A percentile compares a stretch with the other conserved stretches of the same genome.
Evolutionary conservation across 495 filamentous ascomycete species (phyloP).

Genomic region (Bryoglossum gracile): DNA sequence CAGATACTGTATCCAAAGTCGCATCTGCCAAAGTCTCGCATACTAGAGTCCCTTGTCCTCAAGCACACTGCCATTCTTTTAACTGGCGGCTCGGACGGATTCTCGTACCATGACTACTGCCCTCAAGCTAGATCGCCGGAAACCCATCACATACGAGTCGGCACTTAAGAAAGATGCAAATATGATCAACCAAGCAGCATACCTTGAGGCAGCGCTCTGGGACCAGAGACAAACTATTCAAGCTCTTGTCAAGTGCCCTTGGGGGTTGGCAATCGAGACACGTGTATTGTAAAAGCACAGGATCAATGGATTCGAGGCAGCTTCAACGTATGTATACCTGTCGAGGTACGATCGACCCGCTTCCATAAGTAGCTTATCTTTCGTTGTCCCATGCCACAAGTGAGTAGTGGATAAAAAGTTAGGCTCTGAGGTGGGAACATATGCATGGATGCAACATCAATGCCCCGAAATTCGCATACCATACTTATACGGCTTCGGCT

Average conservation of each 20-base stretch:
- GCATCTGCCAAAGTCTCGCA: slow-evolving; percentile 10
- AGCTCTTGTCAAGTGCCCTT: neutral
- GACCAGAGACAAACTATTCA: slow-evolving; percentile 1
- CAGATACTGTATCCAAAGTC: slow-evolving; percentile 2
- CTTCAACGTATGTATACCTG: slow-evolving; percentile 38
- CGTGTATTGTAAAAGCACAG: neutral
- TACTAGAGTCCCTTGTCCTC: slow-evolving; percentile 2
- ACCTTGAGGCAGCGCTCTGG: neutral
- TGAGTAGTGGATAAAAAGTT: slow-evolving; percentile 34
- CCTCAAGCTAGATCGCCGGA: slow-evolving; percentile 7
- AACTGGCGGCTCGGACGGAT: neutral
- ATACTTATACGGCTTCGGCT: slow-evolving; percentile 32
- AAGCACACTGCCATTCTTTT: slow-evolving; percentile 1
- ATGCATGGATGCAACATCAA: slow-evolving; percentile 28
- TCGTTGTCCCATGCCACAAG: slow-evolving; percentile 34
- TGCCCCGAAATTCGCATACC: slow-evolving; percentile 29
- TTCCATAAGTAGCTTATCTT: slow-evolving; percentile 26
- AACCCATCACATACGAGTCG: slow-evolving; percentile 6
- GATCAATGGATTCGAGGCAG: slow-evolving; percentile 11
- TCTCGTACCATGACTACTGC: slow-evolving; percentile 4
- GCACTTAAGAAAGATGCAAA: slow-evolving; percentile 26
- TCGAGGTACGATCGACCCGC: slow-evolving; percentile 22
- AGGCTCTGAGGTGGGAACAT: slow-evolving; percentile 32
- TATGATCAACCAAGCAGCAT: neutral
- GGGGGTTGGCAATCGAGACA: neutral